Evolutionary conservation across 1,139 yeast genomes (phyloP), one percentile per base, ranked within the genome.

Genomic region (Pneumocystis canis): DNA sequence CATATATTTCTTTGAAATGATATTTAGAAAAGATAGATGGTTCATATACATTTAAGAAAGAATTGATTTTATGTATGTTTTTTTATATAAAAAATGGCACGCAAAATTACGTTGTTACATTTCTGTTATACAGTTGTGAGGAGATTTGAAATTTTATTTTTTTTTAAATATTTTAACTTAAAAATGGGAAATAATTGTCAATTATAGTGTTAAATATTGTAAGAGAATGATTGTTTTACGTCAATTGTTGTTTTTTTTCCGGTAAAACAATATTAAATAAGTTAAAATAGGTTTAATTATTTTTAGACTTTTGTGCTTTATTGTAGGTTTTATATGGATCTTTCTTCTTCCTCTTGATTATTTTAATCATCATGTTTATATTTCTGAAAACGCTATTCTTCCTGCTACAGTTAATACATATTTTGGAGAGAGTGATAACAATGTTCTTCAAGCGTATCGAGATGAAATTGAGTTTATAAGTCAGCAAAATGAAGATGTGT

Each of bases 351-450:
- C 98, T 0, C 68, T 84, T 69, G 86, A 86, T 57, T 97, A 96
- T 30, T 88, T 87, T 72, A 89, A 78, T 71, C 78, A 97, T 63
- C 77, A 79, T 68, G 11, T 14, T 35, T 31, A 88, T 96, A 5
- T 92, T 92, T 72, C 87, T 7, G 99, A 94, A 72, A 94, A 92
- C 74, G 99, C 99, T 41, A 78, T 94, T 72, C 84, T 94, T 87
- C 97, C 98, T 11, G 90, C 95, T 0, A 97, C 92, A 72, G 97
- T 92, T 2, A 85, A 85, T 69, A 85, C 96, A 20, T 89, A 89
- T 72, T 94, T 89, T 73, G 79, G 97, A 65, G 97, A 90, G 69
- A 84, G 92, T 97, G 89, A 90, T 70, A 25, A 7, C 16, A 14
- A 47, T 25, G 78, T 87, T 63, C 83, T 89, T 32, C 77, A 97